phyloP scores from a whole-genome alignment of 2,329 filamentous ascomycete genomes.

The Clarireedia hainanense region DNA sequence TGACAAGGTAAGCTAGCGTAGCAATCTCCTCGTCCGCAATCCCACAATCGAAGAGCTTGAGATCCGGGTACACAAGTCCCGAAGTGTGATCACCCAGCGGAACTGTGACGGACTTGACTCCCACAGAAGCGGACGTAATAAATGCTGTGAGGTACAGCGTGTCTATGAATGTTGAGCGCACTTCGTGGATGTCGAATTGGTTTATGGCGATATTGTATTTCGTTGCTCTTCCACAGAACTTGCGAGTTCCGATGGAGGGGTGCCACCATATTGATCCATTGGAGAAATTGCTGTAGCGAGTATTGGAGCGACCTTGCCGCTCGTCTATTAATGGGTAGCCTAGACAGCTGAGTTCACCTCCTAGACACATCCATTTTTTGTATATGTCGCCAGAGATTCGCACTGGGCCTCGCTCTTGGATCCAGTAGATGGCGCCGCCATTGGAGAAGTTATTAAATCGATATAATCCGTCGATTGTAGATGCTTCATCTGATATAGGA shows the following conservation, averaged over 20 bases:
- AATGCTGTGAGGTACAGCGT: constrained; percentile 1
- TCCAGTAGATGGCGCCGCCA: background rate
- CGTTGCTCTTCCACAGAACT: background rate
- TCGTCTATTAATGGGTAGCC: background rate
- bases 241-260: background rate
- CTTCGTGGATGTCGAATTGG: background rate
- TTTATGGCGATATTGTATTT: background rate
- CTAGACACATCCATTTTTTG: background rate
- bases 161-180: background rate
- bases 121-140: background rate
- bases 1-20: background rate
- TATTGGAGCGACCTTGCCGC: background rate
- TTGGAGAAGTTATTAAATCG: background rate
- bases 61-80: background rate
- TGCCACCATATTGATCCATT: constrained; percentile 5
- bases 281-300: background rate
- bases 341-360: background rate
- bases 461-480: background rate
- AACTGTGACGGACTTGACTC: background rate
- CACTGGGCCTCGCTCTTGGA: background rate
- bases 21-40: background rate
- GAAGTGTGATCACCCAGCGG: background rate
- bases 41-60: background rate
- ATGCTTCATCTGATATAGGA: constrained; percentile 1
- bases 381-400: background rate